A percentile compares a stretch with the other conserved stretches of the same genome.
Evolutionary conservation across 495 filamentous ascomycete species (phyloP).

Genomic region (Neurospora hispaniola): DNA sequence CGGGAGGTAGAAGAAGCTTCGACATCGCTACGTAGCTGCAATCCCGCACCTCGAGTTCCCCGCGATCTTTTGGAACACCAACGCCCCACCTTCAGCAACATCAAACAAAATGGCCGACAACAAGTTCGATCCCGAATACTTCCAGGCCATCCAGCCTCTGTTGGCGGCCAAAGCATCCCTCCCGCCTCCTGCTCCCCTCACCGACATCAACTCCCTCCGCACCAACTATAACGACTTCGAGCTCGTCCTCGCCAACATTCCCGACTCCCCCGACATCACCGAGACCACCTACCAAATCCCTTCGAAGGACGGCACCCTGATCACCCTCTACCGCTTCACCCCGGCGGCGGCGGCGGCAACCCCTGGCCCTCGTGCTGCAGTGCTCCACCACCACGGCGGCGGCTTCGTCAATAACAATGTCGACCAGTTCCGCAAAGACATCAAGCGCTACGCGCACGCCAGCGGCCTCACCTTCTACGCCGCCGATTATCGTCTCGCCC

Average conservation of each 20-base stretch:
- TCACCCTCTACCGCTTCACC: slow-evolving; percentile 16
- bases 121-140: slow-evolving; percentile 11
- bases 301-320: slow-evolving; percentile 12
- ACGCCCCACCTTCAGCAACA: not conserved
- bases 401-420: slow-evolving; percentile 26
- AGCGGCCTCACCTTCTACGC: slow-evolving; percentile 20
- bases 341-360: not conserved
- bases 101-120: slow-evolving; percentile 4
- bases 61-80: not conserved
- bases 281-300: slow-evolving; percentile 11
- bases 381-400: slow-evolving; percentile 31
- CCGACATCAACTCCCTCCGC: slow-evolving; percentile 1
- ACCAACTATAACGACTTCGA: not conserved
- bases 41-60: not conserved
- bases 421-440: slow-evolving; percentile 6
- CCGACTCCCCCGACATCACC: slow-evolving; percentile 4
- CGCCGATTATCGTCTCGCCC: slow-evolving; percentile 32
- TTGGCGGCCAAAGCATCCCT: not conserved
- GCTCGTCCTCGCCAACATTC: not conserved
- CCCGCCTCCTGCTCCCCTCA: slow-evolving; percentile 2
- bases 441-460: slow-evolving; percentile 13
- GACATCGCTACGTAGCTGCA: not conserved
- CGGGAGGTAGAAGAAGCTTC: not conserved
- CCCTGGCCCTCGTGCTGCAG: slow-evolving; percentile 10
- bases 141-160: not conserved